Evolutionary conservation across 2,329 filamentous ascomycete species (phyloP).

Genomic region (Zopfia rhizophila): DNA sequence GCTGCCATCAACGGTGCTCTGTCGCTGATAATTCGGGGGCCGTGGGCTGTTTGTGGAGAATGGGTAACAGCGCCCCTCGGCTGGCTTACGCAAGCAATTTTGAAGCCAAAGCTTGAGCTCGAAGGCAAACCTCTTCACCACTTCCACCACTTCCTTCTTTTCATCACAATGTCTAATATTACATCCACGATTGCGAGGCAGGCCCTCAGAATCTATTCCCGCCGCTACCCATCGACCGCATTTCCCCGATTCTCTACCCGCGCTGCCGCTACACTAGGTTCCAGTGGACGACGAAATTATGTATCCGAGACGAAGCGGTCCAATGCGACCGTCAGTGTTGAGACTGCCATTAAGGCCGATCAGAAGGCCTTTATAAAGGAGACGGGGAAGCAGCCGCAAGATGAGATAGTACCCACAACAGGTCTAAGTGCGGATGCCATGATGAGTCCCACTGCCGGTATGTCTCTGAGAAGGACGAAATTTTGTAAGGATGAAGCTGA

Average conservation of each 20-base stretch:
- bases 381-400: constrained; percentile 64
- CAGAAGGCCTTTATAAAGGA: constrained; percentile 78
- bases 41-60: constrained; percentile 9
- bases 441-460: constrained; percentile 82
- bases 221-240: constrained; percentile 57
- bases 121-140: constrained; percentile 9
- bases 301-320: constrained; percentile 85
- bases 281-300: constrained; percentile 70
- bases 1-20: too few species aligned
- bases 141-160: constrained; percentile 14
- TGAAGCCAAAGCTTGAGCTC: constrained; percentile 16
- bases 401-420: constrained; percentile 69
- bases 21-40: too few species aligned
- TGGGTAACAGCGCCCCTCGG: constrained; percentile 7
- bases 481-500: constrained; percentile 28
- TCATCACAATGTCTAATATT: constrained; percentile 56
- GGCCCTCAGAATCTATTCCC: constrained; percentile 70
- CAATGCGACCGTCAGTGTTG: constrained; percentile 81
- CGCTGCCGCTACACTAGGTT: constrained; percentile 51
- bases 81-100: constrained; percentile 20
- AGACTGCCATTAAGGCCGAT: constrained; percentile 86
- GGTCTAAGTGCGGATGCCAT: constrained; percentile 71
- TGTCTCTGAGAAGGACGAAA: constrained; percentile 8
- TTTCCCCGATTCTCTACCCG: constrained; percentile 54
- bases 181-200: constrained; percentile 78